Evolutionary conservation across 192 early-diverging fungal species (phyloP).

Genomic region (Dissophora ornata): DNA sequence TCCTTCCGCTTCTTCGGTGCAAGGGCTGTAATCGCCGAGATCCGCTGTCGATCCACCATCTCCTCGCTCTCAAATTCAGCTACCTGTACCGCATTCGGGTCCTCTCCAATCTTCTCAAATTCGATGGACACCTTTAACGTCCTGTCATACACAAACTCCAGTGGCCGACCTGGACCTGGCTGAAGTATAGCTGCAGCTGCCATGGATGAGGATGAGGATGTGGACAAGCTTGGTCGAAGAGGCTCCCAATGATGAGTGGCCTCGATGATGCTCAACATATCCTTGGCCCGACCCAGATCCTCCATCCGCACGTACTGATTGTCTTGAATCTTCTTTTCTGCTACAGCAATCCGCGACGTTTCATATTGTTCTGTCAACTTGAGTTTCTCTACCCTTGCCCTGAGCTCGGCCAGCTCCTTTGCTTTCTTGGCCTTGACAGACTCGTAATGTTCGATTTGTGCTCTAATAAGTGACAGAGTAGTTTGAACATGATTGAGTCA

Average conservation of each 20-base stretch:
- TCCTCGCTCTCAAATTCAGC: conserved; percentile 15
- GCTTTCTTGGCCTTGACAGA: conserved; percentile 17
- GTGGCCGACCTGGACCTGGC: neutral
- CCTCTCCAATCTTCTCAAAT: conserved; percentile 25
- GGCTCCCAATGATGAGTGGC: conserved; percentile 43
- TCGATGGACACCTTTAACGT: conserved; percentile 31
- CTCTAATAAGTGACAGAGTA: too few relatives aligned
- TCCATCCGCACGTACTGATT: conserved; percentile 32
- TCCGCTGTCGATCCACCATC: conserved; percentile 4
- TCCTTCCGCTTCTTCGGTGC: conserved; percentile 8
- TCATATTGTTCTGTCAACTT: conserved; percentile 7
- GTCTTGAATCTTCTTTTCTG: conserved; percentile 43
- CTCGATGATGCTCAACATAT: conserved; percentile 26
- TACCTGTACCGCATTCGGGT: conserved; percentile 23
- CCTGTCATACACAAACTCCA: conserved; percentile 48
- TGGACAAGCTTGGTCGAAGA: neutral
- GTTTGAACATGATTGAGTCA: too few relatives aligned
- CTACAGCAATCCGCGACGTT: conserved; percentile 5
- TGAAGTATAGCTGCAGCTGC: neutral
- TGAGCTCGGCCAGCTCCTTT: conserved; percentile 35
- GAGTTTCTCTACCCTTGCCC: conserved; percentile 26
- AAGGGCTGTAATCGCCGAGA: conserved; percentile 22
- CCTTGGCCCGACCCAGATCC: conserved; percentile 26
- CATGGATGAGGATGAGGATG: too few relatives aligned
- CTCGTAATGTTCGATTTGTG: conserved; percentile 44